Evolutionary conservation across 2,329 filamentous ascomycete species (phyloP), one percentile per base, ranked within the genome.

Genomic region (Monilinia laxa): DNA sequence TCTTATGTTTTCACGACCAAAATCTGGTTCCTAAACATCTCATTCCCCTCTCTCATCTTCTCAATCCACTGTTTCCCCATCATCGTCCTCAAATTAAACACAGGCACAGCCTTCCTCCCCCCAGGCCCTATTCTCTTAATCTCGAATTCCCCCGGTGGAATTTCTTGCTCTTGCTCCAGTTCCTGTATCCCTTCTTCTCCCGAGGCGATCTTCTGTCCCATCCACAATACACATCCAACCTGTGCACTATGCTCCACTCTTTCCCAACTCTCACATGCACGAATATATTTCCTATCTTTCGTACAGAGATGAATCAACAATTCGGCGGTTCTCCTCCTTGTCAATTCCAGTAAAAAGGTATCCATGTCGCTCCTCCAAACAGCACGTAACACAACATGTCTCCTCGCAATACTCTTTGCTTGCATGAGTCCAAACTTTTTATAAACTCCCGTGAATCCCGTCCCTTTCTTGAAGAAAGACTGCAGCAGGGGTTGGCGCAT

Each of bases 291-390:
- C 16, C 78, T 75, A 3, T 66, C 70, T 14, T 79, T 69, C 1
- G 67, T 64, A 0, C 77, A 75, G 3, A 83, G 70, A 68, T 80
- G 76, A 6, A 81, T 65, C 14, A 90, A 75, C 0, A 81, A 76
- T 25, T 83, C 79, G 1, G 80, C 76, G 23, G 83, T 78, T 1
- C 80, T 76, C 6, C 80, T 76, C 5, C 84, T 81, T 76, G 88
- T 78, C 67, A 83, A 76, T 7, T 79, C 75, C 4, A 88, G 76
- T 0, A 90, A 72, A 35, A 84, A 78, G 0, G 78, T 75, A 45
- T 82, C 79, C 85, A 89, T 90, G 70, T 87, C 85, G 6, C 77
- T 52, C 40, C 85, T 81, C 81, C 81, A 86, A 31, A 65, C 40
- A 18, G 72, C 63, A 12, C 49, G 75, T 11, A 62, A 55, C 28